A percentile compares a stretch with the other conserved stretches of the same genome.
Conservation (phyloP, 139 green algal species). For the Ettlia oleoabundans region DNA sequence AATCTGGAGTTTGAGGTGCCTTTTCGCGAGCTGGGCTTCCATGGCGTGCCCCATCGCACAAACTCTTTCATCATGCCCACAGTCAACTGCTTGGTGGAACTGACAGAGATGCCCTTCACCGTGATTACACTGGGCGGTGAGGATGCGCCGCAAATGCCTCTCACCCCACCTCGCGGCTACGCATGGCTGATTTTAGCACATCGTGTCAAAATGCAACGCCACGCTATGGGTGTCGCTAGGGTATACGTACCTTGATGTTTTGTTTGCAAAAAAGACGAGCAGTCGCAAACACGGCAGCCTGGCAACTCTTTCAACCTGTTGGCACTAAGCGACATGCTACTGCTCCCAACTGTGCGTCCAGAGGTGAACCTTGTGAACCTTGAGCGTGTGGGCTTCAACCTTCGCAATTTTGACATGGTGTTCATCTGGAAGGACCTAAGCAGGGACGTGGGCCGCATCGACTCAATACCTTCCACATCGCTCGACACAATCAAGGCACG, state of each 20-base stretch:
- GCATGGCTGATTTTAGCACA: no score
- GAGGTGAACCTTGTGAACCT: conserved; percentile 98
- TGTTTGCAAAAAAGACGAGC: no score
- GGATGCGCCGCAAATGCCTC: neutral
- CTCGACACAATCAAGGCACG: conserved; percentile 97
- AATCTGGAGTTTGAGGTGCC: conserved; percentile 98
- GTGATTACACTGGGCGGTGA: conserved; percentile 71
- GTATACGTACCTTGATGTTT: no score
- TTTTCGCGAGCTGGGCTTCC: conserved; percentile 96
- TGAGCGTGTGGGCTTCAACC: conserved; percentile 97
- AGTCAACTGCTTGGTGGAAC: conserved; percentile 97
- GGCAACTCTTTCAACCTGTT: neutral
- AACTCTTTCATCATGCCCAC: conserved; percentile 91
- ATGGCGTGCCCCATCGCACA: conserved; percentile 84
- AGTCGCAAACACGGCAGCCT: no score
- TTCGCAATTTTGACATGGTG: conserved; percentile 99
- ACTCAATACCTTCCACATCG: conserved; percentile 87
- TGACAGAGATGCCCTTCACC: conserved; percentile 95
- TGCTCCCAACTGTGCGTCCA: neutral
- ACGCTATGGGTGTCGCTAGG: no score
- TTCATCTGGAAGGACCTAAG: conserved; percentile 97
- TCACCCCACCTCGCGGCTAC: no score
- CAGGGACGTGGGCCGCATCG: conserved; percentile 80
- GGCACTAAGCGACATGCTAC: conserved; percentile 28
- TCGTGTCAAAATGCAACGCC: no score